Conservation (phyloP, 1,139 yeast species). For the Geotrichum histeridarum region DNA sequence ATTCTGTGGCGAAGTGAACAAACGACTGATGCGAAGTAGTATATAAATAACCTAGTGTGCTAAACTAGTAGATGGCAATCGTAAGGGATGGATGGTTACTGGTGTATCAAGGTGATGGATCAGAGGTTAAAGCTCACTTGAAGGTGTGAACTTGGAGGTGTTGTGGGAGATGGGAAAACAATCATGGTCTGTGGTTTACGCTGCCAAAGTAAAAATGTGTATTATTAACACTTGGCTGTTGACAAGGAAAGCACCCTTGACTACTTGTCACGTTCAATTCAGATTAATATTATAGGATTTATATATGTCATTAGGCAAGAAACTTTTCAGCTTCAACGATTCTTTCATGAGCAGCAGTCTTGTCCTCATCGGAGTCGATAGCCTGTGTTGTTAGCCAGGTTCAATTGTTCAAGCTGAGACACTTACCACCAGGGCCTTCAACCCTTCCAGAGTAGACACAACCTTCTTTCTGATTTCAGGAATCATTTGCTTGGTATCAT, state of each 20-base stretch:
- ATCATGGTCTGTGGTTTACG: background rate
- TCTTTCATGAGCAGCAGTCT: conserved; percentile 40
- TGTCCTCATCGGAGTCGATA: conserved; percentile 44
- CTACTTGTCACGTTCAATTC: background rate
- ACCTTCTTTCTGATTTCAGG: conserved; percentile 58
- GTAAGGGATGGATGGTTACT: no score
- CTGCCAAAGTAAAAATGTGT: background rate
- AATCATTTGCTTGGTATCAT: conserved; percentile 64
- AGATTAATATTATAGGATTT: background rate
- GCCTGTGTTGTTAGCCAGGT: conserved; percentile 39
- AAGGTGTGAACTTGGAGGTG: background rate
- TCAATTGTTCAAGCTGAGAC: background rate
- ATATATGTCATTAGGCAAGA: conserved; percentile 14
- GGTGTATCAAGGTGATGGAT: background rate
- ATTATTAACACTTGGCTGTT: background rate
- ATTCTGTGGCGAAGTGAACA: background rate
- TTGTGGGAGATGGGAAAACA: background rate
- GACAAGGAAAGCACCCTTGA: background rate
- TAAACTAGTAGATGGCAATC: background rate
- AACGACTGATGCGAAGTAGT: background rate
- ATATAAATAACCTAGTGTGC: background rate
- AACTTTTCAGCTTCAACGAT: conserved; percentile 33
- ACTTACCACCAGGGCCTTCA: conserved; percentile 41
- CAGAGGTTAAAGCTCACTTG: background rate
- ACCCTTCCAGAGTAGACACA: conserved; percentile 45